Evolutionary conservation across 1,139 yeast genomes (phyloP).

Genomic region (Diutina scorzettiae): DNA sequence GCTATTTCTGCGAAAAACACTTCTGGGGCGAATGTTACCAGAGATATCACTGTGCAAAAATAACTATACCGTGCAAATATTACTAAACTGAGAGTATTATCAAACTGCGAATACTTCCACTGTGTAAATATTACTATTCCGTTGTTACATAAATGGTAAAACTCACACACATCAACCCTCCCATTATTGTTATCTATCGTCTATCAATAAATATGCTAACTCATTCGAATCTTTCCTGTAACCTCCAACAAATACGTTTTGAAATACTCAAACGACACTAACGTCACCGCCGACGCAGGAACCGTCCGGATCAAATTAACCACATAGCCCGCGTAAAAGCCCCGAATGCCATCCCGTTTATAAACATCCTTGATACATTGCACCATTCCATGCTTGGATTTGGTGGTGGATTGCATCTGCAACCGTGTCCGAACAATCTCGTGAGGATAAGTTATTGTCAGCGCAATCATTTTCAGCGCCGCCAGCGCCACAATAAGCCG

Average conservation of each 20-base stretch:
- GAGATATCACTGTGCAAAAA: too few relatives aligned
- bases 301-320: conserved; percentile 84
- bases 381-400: conserved; percentile 13
- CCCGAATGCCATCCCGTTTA: conserved; percentile 61
- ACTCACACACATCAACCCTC: too few relatives aligned
- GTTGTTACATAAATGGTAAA: too few relatives aligned
- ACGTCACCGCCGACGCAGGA: conserved; percentile 89
- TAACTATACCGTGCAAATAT: too few relatives aligned
- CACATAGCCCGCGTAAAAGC: conserved; percentile 83
- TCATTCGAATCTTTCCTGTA: conserved; percentile 13
- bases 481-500: conserved; percentile 57
- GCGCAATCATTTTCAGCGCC: conserved; percentile 78
- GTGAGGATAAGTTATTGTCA: conserved; percentile 87
- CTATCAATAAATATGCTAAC: neutral
- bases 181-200: too few relatives aligned
- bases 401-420: conserved; percentile 39
- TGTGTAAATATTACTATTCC: too few relatives aligned
- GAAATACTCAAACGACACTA: conserved; percentile 86
- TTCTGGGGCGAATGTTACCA: too few relatives aligned
- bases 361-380: conserved; percentile 35
- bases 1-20: too few relatives aligned
- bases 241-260: conserved; percentile 43
- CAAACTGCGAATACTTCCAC: too few relatives aligned
- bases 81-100: too few relatives aligned
- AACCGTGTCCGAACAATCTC: conserved; percentile 87